These are phyloP conservation scores for Didymella keratinophila DNA, from an alignment of 2,329 filamentous ascomycete species.

Conservation along the genomic window DNA sequence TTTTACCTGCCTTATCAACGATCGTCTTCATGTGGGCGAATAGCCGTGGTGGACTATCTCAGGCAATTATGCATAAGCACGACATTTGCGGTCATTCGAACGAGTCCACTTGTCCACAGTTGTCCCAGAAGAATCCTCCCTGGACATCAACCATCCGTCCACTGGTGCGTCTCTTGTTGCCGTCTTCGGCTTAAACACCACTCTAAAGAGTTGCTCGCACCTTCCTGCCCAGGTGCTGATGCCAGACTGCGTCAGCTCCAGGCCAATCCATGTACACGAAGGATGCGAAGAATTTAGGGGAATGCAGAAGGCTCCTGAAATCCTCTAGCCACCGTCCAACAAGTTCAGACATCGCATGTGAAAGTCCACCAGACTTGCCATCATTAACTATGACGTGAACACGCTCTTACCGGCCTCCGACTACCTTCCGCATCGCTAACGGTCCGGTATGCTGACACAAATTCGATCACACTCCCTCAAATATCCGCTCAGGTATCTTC, in stretches of 20 bases:
- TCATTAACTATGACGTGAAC: background rate
- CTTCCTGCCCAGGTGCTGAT: background rate
- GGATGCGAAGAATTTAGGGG: background rate
- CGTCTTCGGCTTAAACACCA: background rate
- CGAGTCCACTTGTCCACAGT: background rate
- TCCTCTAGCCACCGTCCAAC: background rate
- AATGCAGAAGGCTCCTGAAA: background rate
- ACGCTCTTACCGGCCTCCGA: too few relatives aligned
- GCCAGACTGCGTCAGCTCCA: background rate
- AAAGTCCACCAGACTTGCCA: background rate
- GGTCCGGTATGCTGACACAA: background rate
- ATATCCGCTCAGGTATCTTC: background rate
- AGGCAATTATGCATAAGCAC: constrained; percentile 1
- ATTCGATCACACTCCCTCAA: background rate
- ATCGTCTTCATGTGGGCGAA: background rate
- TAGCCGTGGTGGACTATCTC: background rate
- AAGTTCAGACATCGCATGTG: background rate
- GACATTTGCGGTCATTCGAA: background rate
- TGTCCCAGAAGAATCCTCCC: background rate
- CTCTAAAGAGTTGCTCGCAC: background rate
- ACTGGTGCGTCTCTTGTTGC: too few relatives aligned
- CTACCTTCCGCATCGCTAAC: background rate
- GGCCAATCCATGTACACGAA: background rate
- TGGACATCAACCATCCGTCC: background rate
- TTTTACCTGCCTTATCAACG: background rate